These are phyloP conservation scores for Solanum stenotomum DNA, from an alignment of 257 asterid species.

Conservation along the genomic window DNA sequence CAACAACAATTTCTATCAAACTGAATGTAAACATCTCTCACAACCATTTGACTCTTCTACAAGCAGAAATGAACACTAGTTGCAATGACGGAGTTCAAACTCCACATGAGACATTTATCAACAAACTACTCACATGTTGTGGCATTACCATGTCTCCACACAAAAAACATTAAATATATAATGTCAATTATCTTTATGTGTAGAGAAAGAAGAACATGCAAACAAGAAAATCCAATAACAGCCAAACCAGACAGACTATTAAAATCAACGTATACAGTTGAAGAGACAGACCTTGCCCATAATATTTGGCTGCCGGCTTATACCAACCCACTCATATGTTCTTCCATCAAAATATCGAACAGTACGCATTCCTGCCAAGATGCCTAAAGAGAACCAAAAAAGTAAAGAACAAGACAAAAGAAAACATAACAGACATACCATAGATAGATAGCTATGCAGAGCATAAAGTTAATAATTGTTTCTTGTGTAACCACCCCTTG, in stretches of 20 bases:
- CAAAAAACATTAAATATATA: neutral
- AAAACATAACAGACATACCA: neutral
- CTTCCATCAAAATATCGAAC: constrained; percentile 89
- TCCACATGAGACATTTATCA: neutral
- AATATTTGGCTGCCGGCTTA: constrained; percentile 95
- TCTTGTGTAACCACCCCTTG: neutral
- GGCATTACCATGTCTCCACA: neutral
- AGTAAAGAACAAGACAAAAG: neutral
- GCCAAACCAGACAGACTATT: neutral
- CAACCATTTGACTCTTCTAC: neutral
- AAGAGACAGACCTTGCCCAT: constrained; percentile 62
- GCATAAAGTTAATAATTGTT: neutral
- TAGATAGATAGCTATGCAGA: neutral
- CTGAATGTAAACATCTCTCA: neutral
- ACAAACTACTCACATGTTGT: neutral
- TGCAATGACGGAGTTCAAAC: neutral
- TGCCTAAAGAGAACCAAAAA: constrained; percentile 33
- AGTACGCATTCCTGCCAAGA: constrained; percentile 98
- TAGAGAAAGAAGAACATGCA: neutral
- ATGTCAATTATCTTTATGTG: neutral
- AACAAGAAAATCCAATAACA: neutral
- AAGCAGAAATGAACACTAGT: neutral
- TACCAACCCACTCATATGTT: constrained; percentile 99
- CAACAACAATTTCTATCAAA: neutral
- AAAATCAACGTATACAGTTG: neutral